Conservation (phyloP, 2,329 filamentous ascomycete genomes). For the Monosporascus sp. region DNA sequence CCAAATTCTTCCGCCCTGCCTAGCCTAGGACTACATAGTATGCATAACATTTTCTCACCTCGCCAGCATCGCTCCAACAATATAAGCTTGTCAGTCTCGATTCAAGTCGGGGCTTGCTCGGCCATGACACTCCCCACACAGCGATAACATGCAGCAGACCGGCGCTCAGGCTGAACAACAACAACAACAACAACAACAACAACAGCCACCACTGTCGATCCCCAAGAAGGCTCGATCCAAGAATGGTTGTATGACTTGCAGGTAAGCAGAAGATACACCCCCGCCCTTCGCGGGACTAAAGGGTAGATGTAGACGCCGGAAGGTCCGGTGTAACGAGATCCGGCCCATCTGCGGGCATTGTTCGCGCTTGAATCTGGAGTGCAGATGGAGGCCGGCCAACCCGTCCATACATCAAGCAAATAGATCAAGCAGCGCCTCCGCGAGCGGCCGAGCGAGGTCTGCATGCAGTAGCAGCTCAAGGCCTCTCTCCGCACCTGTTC, state of each 20-base stretch:
- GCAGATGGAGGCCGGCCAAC: slow-evolving; percentile 39
- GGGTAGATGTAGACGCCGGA: slow-evolving; percentile 35
- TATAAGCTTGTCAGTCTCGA: not conserved
- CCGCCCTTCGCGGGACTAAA: not conserved
- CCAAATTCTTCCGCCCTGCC: not conserved
- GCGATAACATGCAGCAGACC: slow-evolving; percentile 4
- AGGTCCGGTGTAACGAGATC: slow-evolving; percentile 50
- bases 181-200: not conserved
- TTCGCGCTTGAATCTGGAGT: slow-evolving; percentile 46
- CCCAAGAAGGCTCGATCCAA: slow-evolving; percentile 21
- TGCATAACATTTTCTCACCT: too few relatives aligned
- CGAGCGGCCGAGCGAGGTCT: slow-evolving; percentile 3
- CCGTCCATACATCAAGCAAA: slow-evolving; percentile 12
- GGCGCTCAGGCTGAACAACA: slow-evolving; percentile 1
- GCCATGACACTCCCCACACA: not conserved
- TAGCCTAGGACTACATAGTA: too few relatives aligned
- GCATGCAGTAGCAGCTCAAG: slow-evolving; percentile 3
- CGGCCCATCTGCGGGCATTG: slow-evolving; percentile 48
- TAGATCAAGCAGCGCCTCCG: not conserved
- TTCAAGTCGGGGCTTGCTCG: not conserved
- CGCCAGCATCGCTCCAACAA: not conserved
- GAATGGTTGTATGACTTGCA: slow-evolving; percentile 43
- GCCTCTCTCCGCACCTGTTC: slow-evolving; percentile 1
- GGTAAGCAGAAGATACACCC: slow-evolving; percentile 19
- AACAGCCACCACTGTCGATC: not conserved